Evolutionary conservation across 805 yeast genomes (phyloP).

Genomic region (Kregervanrija delftensis): DNA sequence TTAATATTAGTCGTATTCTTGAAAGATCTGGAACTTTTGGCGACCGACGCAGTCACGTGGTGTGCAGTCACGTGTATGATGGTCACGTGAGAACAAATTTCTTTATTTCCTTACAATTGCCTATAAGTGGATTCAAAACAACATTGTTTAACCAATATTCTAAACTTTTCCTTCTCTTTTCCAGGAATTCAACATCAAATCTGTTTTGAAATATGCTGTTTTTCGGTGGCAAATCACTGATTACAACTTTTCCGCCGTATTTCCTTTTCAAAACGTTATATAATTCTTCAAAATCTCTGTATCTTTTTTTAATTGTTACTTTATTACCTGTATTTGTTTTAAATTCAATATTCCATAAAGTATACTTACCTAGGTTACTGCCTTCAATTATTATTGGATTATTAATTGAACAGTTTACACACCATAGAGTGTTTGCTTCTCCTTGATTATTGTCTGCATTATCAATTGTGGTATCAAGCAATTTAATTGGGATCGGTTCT

Average conservation of each 20-base stretch:
- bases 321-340: slow-evolving; percentile 27
- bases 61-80: too few relatives aligned
- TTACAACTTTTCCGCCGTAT: slow-evolving; percentile 31
- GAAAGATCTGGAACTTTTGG: neutral
- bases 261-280: slow-evolving; percentile 30
- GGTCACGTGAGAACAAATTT: slow-evolving; percentile 27
- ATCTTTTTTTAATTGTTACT: slow-evolving; percentile 50
- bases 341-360: slow-evolving; percentile 24
- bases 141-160: slow-evolving; percentile 55
- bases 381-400: slow-evolving; percentile 28
- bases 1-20: too few relatives aligned
- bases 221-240: slow-evolving; percentile 49
- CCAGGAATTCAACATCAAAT: slow-evolving; percentile 37
- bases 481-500: slow-evolving; percentile 35
- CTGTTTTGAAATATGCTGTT: slow-evolving; percentile 25
- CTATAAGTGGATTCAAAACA: slow-evolving; percentile 41
- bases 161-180: slow-evolving; percentile 46
- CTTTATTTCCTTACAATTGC: slow-evolving; percentile 32
- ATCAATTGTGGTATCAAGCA: slow-evolving; percentile 24
- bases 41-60: neutral
- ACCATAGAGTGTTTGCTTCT: slow-evolving; percentile 18
- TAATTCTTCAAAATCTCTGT: slow-evolving; percentile 53
- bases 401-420: slow-evolving; percentile 23
- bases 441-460: slow-evolving; percentile 6
- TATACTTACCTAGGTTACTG: slow-evolving; percentile 20